phyloP scores from a whole-genome alignment of 2,329 filamentous ascomycete species.

The Fusarium sp. region DNA sequence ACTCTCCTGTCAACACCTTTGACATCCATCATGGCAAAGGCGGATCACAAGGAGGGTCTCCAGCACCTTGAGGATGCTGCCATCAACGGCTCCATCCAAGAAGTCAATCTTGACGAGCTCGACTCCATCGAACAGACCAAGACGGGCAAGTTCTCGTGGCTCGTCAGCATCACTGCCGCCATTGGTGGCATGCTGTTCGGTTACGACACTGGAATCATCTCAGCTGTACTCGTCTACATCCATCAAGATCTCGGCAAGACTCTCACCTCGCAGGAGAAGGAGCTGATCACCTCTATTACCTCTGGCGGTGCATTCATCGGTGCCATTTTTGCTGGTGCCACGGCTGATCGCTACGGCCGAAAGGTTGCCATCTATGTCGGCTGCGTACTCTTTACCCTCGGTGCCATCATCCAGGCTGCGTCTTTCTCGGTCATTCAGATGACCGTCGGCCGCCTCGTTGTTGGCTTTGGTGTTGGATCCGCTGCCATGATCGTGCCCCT shows the following conservation, averaged over 20 bases:
- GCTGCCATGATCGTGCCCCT: constrained; percentile 58
- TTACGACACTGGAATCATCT: constrained; percentile 53
- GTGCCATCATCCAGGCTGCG: constrained; percentile 41
- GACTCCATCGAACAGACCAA: constrained; percentile 40
- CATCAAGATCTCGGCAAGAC: constrained; percentile 49
- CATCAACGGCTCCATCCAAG: constrained; percentile 24
- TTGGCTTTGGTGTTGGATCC: constrained; percentile 60
- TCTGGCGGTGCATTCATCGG: constrained; percentile 50
- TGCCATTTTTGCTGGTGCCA: constrained; percentile 41
- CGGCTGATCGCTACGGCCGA: constrained; percentile 41
- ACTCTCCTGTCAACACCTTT: neutral
- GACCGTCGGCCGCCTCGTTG: constrained; percentile 51
- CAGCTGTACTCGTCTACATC: constrained; percentile 44
- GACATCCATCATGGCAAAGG: constrained; percentile 32
- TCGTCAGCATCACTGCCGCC: constrained; percentile 42
- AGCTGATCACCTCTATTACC: constrained; percentile 63
- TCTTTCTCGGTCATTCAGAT: constrained; percentile 42
- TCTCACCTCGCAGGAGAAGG: constrained; percentile 56
- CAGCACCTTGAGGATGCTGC: constrained; percentile 34
- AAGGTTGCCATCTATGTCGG: constrained; percentile 44
- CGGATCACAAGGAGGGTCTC: constrained; percentile 29
- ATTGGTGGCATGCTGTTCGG: constrained; percentile 53
- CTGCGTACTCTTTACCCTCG: constrained; percentile 40
- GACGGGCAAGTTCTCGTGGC: constrained; percentile 40
- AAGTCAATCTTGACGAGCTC: constrained; percentile 36